phyloP scores from a whole-genome alignment of 768 basidiomycete genomes.

The Rhodocollybia butyracea region DNA sequence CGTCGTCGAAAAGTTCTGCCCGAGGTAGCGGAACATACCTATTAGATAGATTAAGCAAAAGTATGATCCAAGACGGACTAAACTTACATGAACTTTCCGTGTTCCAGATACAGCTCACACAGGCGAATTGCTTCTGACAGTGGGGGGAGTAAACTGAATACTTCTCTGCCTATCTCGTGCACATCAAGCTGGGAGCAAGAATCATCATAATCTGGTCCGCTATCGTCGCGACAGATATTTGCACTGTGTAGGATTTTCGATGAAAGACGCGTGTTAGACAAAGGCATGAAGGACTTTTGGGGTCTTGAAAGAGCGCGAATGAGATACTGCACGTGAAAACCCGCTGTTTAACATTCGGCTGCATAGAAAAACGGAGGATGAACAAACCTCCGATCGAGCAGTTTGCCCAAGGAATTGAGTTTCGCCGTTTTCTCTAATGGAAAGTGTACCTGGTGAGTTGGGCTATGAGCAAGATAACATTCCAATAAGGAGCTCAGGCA shows the following conservation, averaged over 20 bases:
- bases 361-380: neutral
- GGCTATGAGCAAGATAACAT: neutral
- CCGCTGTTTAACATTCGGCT: neutral
- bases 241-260: constrained; percentile 30
- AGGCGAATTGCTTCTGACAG: constrained; percentile 57
- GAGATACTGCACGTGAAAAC: constrained; percentile 42
- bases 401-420: constrained; percentile 61
- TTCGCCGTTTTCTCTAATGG: constrained; percentile 51
- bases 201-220: constrained; percentile 20
- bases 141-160: constrained; percentile 50
- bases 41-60: constrained; percentile 1
- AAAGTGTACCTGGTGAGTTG: constrained; percentile 50
- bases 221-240: constrained; percentile 28
- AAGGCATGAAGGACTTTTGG: constrained; percentile 5
- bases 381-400: constrained; percentile 62
- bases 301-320: constrained; percentile 34
- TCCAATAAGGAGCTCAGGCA: neutral
- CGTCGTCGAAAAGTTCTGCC: constrained; percentile 53
- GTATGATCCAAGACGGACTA: neutral
- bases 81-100: constrained; percentile 56
- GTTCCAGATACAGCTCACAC: constrained; percentile 63
- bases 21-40: constrained; percentile 57
- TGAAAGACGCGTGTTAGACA: constrained; percentile 19
- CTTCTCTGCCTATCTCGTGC: constrained; percentile 36
- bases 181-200: constrained; percentile 10